Base-by-base conservation (phyloP, 345 rosid species). In the Gossypium stocksii region DNA sequence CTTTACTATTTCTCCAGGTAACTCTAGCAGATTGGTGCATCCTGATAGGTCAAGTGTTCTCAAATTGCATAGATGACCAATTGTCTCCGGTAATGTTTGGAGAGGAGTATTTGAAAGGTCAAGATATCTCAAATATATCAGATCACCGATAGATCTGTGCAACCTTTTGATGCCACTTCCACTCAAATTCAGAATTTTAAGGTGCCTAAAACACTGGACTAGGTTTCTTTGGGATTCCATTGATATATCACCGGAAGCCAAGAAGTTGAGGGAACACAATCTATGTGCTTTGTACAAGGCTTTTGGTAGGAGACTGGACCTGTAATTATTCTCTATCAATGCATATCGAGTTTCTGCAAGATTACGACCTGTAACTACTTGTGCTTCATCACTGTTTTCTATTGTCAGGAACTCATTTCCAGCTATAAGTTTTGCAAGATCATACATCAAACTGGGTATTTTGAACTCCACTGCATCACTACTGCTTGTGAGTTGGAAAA, bases 361-460 rank as follows among this genome's bases (percentile, higher is more conserved):
- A 72, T 59, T 14, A 25, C 9, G 4, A 68, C 9, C 22, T 3
- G 14, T 10, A 8, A 14, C 43, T 12, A 1, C 17, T 17, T 15
- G 9, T 2, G 38, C 10, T 16, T 14, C 16, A 72, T 23, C 1
- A 71, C 22, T 57, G 63, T 22, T 23, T 41, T 22, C 25, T 12
- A 41, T 6, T 16, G 20, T 38, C 63, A 58, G 48, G 4, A 51
- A 62, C 44, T 77, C 78, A 11, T 29, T 60, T 14, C 66, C 75
- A 8, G 77, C 59, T 15, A 83, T 9, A 27, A 22, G 22, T 19
- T 49, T 41, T 1, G 85, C 85, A 60, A 82, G 83, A 77, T 77
- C 77, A 66, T 79, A 71, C 0, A 79, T 38, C 23, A 76, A 61
- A 64, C 79, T 79, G 66, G 80, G 80, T 70, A 82, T 65, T 57